A percentile compares a stretch with the other conserved stretches of the same genome.
phyloP scores from a whole-genome alignment of 352 stramenopile species.

The Phytophthora kernoviae region DNA sequence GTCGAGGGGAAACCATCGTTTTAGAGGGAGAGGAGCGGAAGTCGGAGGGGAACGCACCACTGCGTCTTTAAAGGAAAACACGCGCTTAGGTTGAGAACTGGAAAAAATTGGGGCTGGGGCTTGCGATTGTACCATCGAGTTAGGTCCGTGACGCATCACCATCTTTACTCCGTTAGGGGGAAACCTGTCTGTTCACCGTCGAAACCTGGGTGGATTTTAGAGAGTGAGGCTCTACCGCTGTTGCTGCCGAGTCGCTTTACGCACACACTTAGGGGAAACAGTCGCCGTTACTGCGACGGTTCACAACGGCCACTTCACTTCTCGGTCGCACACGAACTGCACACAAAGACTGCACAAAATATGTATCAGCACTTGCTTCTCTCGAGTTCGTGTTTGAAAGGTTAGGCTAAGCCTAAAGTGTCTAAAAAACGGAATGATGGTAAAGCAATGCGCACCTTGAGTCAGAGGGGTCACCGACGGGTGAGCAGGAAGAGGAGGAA shows the following conservation, averaged over 20 bases:
- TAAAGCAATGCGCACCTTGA: not conserved
- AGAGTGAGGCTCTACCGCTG: not conserved
- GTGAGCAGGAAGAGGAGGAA: not conserved
- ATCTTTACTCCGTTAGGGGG: slow-evolving; percentile 9
- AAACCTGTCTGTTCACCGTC: too few relatives aligned
- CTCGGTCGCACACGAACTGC: not conserved
- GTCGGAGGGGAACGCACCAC: slow-evolving; percentile 27
- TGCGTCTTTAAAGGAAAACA: slow-evolving; percentile 43
- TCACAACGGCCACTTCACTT: slow-evolving; percentile 7
- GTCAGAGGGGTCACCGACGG: not conserved
- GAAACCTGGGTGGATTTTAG: not conserved
- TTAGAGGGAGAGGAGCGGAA: not conserved
- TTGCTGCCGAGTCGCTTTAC: not conserved
- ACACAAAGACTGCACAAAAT: too few relatives aligned
- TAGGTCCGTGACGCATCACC: slow-evolving; percentile 27
- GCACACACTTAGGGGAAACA: not conserved
- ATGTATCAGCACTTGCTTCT: too few relatives aligned
- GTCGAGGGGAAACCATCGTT: not conserved
- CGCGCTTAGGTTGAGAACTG: slow-evolving; percentile 12
- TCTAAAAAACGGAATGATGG: too few relatives aligned
- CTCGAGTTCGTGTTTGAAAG: too few relatives aligned
- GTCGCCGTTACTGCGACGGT: slow-evolving; percentile 17
- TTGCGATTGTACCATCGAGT: slow-evolving; percentile 9
- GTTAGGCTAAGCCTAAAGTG: too few relatives aligned
- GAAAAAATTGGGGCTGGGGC: slow-evolving; percentile 9